phyloP scores from a whole-genome alignment of 805 yeast genomes.

The Candida hispaniensis region DNA sequence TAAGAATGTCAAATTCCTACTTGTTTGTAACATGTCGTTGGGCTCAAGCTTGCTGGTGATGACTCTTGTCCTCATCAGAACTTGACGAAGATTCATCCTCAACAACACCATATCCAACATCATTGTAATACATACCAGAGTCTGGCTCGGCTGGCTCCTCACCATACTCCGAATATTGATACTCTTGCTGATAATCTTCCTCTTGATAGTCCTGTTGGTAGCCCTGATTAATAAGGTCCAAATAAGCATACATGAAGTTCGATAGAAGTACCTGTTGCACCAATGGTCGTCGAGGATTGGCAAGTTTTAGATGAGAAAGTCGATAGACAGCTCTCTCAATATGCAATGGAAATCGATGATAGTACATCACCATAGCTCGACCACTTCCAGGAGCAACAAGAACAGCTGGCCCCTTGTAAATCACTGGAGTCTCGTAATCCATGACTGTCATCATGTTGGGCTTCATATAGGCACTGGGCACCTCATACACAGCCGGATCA shows the following conservation, averaged over 20 bases:
- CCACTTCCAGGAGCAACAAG: constrained; percentile 11
- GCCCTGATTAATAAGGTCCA: constrained; percentile 85
- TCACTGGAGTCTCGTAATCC: constrained; percentile 15
- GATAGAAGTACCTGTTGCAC: constrained; percentile 87
- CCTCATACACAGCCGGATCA: constrained; percentile 7
- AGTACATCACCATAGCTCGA: constrained; percentile 28
- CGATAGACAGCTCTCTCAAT: constrained; percentile 94
- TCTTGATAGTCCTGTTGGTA: constrained; percentile 29
- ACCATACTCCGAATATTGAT: no score
- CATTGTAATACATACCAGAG: no score
- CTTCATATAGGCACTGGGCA: constrained; percentile 9
- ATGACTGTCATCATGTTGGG: constrained; percentile 16
- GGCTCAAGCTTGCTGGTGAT: no score
- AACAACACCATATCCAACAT: no score
- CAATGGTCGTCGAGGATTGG: constrained; percentile 84
- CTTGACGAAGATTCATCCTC: no score
- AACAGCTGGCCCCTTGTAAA: constrained; percentile 13
- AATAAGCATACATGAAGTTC: constrained; percentile 94
- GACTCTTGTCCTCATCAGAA: no score
- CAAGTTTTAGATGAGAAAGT: constrained; percentile 81
- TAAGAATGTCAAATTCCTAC: no score
- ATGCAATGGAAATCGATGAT: constrained; percentile 73
- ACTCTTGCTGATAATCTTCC: no score
- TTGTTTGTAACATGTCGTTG: no score
- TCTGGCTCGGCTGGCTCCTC: no score